These are phyloP conservation scores for Smittium mucronatum DNA, from an alignment of 371 early-diverging fungal genomes.

Conservation along the genomic window DNA sequence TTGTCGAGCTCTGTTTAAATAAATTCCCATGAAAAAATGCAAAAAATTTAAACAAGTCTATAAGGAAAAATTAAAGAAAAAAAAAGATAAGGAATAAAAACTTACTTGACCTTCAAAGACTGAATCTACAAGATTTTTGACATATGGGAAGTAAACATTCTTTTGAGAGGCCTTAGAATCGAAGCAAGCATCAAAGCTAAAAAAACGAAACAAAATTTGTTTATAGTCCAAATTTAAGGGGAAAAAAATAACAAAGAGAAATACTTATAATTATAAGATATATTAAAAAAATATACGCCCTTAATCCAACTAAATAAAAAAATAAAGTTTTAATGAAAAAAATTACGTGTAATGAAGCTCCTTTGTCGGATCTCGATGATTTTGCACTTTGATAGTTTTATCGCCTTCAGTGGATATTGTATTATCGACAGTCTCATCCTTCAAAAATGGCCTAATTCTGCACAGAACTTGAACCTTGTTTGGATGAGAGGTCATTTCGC, in stretches of 20 bases:
- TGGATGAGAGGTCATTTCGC: background rate
- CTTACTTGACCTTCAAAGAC: constrained; percentile 36
- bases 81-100: no score
- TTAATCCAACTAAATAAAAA: background rate
- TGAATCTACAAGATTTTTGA: constrained; percentile 37
- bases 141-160: constrained; percentile 37
- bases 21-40: constrained; percentile 13
- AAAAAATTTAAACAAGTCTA: background rate
- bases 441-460: constrained; percentile 35
- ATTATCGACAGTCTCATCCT: constrained; percentile 27
- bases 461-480: constrained; percentile 33
- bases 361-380: constrained; percentile 14
- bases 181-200: constrained; percentile 41
- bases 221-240: background rate
- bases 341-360: constrained; percentile 12
- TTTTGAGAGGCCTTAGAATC: constrained; percentile 30
- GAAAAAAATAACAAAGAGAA: no score
- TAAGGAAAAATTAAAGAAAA: no score
- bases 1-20: constrained; percentile 32
- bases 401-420: constrained; percentile 11
- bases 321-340: background rate
- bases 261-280: no score
- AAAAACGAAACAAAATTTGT: background rate
- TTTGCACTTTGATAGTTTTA: constrained; percentile 11
- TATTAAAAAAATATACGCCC: constrained; percentile 1